Evolutionary conservation across 2,329 filamentous ascomycete species (phyloP), one percentile per base, ranked within the genome.

Genomic region (Penicillium sp.): DNA sequence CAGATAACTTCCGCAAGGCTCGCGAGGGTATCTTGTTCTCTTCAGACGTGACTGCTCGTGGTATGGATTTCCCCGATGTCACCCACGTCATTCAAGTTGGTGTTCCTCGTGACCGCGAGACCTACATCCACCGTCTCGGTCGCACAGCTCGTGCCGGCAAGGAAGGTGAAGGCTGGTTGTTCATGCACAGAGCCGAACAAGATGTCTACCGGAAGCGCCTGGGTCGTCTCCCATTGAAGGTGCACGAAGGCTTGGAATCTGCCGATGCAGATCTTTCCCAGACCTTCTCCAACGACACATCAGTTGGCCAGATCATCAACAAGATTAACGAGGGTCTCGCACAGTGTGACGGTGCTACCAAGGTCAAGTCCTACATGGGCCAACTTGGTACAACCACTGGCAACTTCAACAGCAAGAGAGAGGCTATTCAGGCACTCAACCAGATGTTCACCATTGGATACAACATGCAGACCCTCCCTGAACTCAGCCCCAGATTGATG

Each of bases 31-130:
- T 93, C 53, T 79, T 92, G 43, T 82, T 91, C 69, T 90, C 89
- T 2, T 90, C 89, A 2, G 89, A 93, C 71, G 89, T 93, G 31
- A 89, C 88, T 6, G 88, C 89, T 12, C 82, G 89, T 72, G 89
- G 89, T 62, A 91, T 93, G 87, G 89, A 93, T 70, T 91, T 91
- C 75, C 89, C 89, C 28, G 80, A 85, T 50, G 89, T 92, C 22
- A 88, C 87, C n/a, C 88, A 91, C 66, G 88, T 91, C 58, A 86
- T 92, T 56, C 89, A 92, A 66, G 68, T 90, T 16, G 87, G 89
- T 59, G 66, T 82, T 5, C 87, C 89, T 1, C 75, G 79, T 5
- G 82, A 84, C 58, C 81, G 85, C 28, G 88, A 90, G 68, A 84
- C 86, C 36, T 91, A 91, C 68, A 88, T 92, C 56, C 89, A 91